Evolutionary conservation across 148 eudicot genomes (phyloP), one percentile per base, ranked within the genome.

Genomic region (Persicaria tinctoria): DNA sequence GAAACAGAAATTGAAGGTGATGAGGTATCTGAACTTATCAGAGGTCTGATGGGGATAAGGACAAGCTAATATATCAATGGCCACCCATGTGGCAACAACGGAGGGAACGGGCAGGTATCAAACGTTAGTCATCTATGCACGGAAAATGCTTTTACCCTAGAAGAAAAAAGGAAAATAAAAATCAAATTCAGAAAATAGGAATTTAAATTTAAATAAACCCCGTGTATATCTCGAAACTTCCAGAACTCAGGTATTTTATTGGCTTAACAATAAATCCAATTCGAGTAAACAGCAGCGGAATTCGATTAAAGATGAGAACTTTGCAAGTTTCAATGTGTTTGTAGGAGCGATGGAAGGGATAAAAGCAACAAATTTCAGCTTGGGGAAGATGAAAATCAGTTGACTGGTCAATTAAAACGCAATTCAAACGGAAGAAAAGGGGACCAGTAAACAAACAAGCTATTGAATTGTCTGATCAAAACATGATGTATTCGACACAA

Each of bases 11-110:
- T 66, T 66, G 32, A 63, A 5, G 41, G 3, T 32, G 41, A 2
- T 32, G 41, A 32, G 41, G 41, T 32, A 32, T 32, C 2, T 32
- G 41, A 8, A 32, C 5, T 64, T 64, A 38, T 46, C 48, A 66
- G 47, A 66, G 1, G n/a, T 66, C 70, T 66, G 70, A 38, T 66
- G 70, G 47, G 69, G 70, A 66, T 38, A 66, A 66, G 17, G 70
- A 66, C 70, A 66, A 66, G 14, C 14, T 41, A 41, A 17, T 41
- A 41, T 44, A 14, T 38, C 47, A 14, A 13, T 13, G 44, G 70
- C 70, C 70, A 66, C 70, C 70, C 70, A 66, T 66, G 70, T 66
- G 70, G 70, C 48, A 66, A 38, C 70, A 66, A 66, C 70, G 44
- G 17, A 66, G 46, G 47, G 44, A 66, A 13, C 44, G 47, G n/a